Evolutionary conservation across 352 stramenopile genomes (phyloP).

Genomic region (Phytophthora nicotianae): DNA sequence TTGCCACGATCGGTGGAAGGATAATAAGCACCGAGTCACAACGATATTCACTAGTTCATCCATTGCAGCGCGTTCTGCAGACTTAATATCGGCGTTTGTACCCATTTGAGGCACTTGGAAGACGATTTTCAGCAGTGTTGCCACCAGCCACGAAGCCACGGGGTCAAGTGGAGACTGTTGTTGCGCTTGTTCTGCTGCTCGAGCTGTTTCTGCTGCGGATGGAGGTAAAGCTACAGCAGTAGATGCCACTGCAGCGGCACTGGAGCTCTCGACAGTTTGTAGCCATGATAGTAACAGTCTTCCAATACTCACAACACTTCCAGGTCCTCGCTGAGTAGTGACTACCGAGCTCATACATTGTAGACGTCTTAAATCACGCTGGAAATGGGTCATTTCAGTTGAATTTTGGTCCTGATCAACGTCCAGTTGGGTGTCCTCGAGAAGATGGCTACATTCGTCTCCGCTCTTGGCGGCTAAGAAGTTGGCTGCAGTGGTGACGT

Average conservation of each 20-base stretch:
- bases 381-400: conserved; percentile 10
- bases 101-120: conserved; percentile 23
- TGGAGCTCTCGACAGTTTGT: conserved; percentile 40
- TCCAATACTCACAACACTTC: conserved; percentile 16
- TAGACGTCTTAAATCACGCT: conserved; percentile 35
- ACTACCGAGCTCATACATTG: conserved; percentile 35
- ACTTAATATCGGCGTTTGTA: conserved; percentile 16
- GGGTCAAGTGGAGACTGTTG: conserved; percentile 20
- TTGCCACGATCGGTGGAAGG: conserved; percentile 58
- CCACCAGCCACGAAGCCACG: conserved; percentile 55
- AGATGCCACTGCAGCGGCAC: conserved; percentile 22
- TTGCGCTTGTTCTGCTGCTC: conserved; percentile 18
- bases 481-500: conserved; percentile 33
- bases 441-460: conserved; percentile 1
- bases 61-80: conserved; percentile 11
- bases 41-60: conserved; percentile 20
- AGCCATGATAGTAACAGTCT: conserved; percentile 48
- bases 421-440: conserved; percentile 9
- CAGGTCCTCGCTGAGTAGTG: conserved; percentile 12
- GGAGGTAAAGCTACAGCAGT: conserved; percentile 5
- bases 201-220: conserved; percentile 15
- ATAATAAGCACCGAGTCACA: conserved; percentile 20
- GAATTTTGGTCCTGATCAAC: background rate
- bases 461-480: conserved; percentile 11
- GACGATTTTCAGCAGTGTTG: conserved; percentile 39